Conservation (phyloP, 2,329 filamentous ascomycete genomes). For the Pestalotiopsis sp. region DNA sequence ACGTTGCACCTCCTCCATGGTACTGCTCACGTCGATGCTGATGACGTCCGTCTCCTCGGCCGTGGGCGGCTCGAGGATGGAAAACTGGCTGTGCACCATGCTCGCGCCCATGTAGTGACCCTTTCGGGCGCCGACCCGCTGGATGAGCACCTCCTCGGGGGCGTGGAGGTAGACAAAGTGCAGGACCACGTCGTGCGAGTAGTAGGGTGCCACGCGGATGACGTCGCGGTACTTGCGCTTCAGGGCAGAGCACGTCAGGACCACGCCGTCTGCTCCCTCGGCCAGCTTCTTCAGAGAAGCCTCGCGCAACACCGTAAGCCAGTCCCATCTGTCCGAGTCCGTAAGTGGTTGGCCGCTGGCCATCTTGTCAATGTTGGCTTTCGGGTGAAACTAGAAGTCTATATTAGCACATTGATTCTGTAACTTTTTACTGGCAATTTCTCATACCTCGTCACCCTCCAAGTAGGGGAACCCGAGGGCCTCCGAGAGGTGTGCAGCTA, state of each 20-base stretch:
- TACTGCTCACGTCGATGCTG: slow-evolving; percentile 67
- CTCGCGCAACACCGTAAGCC: slow-evolving; percentile 79
- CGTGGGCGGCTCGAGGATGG: slow-evolving; percentile 80
- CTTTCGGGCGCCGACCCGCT: slow-evolving; percentile 74
- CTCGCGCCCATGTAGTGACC: slow-evolving; percentile 94
- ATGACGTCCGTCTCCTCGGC: slow-evolving; percentile 73
- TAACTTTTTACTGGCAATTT: background rate
- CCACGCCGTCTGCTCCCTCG: slow-evolving; percentile 70
- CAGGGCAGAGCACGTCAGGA: slow-evolving; percentile 92
- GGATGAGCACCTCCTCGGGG: slow-evolving; percentile 71
- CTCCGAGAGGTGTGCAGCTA: slow-evolving; percentile 66
- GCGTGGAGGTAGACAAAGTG: slow-evolving; percentile 94
- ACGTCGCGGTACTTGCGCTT: slow-evolving; percentile 98
- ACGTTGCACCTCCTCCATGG: slow-evolving; percentile 60
- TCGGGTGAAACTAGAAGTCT: slow-evolving; percentile 66
- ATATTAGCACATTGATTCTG: slow-evolving; percentile 6
- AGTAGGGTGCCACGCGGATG: slow-evolving; percentile 79
- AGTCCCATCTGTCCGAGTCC: slow-evolving; percentile 96
- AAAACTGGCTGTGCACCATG: slow-evolving; percentile 94
- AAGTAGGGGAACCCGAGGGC: slow-evolving; percentile 70
- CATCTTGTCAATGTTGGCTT: slow-evolving; percentile 91
- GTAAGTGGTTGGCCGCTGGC: slow-evolving; percentile 78
- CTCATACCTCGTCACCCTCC: slow-evolving; percentile 75
- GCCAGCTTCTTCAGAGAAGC: slow-evolving; percentile 62
- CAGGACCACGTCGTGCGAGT: slow-evolving; percentile 71